A percentile compares a stretch with the other conserved stretches of the same genome.
Evolutionary conservation across 2,329 filamentous ascomycete species (phyloP).

Genomic region (Pseudofabraea citricarpa): DNA sequence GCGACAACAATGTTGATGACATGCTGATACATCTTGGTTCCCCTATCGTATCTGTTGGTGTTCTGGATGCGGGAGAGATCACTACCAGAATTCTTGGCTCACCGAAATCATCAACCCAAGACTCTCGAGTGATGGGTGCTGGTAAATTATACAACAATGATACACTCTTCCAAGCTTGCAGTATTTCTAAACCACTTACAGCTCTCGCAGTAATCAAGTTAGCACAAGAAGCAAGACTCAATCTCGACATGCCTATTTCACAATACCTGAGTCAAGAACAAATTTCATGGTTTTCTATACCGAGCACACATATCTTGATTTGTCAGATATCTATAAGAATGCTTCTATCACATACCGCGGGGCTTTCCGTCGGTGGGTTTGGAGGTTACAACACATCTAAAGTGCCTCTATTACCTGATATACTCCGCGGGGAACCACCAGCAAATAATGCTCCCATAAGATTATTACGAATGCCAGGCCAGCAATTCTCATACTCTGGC

Average conservation of each 20-base stretch:
- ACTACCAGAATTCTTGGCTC: neutral
- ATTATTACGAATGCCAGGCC: conserved; percentile 5
- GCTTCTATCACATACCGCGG: conserved; percentile 10
- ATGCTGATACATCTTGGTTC: neutral
- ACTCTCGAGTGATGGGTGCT: neutral
- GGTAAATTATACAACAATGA: neutral
- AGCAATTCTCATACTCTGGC: conserved; percentile 6
- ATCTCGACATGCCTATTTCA: conserved; percentile 5
- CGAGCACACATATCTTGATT: conserved; percentile 1
- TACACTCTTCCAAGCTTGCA: conserved; percentile 8
- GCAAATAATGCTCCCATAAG: conserved; percentile 5
- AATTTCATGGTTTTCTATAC: conserved; percentile 6
- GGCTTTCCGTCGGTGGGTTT: neutral
- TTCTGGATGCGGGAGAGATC: neutral
- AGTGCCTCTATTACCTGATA: conserved; percentile 1
- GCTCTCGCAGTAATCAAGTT: conserved; percentile 3
- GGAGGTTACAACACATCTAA: neutral
- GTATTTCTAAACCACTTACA: conserved; percentile 11
- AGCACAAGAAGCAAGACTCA: conserved; percentile 4
- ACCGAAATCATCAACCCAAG: neutral
- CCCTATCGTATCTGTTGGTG: neutral
- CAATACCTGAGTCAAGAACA: neutral
- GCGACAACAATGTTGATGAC: neutral
- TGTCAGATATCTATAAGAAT: conserved; percentile 6
- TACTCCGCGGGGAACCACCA: conserved; percentile 4